Evolutionary conservation across 345 rosid genomes (phyloP).

Genomic region (Sisymbrium irio): DNA sequence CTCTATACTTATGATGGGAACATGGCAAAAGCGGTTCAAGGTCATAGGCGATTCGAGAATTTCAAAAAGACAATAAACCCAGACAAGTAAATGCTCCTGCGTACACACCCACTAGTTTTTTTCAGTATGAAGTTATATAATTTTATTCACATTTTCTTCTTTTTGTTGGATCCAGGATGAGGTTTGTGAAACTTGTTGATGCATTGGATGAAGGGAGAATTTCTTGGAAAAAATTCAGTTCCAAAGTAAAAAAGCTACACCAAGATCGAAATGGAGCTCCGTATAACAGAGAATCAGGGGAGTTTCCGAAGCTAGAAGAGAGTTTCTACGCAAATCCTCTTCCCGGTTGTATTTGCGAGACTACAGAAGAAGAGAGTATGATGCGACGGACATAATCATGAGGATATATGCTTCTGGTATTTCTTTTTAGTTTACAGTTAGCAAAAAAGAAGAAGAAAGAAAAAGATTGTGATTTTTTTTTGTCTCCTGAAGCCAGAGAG

Average conservation of each 20-base stretch:
- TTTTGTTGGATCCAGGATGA: slow-evolving; percentile 54
- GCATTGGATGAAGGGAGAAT: slow-evolving; percentile 69
- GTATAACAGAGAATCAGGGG: slow-evolving; percentile 64
- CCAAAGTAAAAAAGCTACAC: slow-evolving; percentile 81
- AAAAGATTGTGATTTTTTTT: not conserved
- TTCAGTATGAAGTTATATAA: not conserved
- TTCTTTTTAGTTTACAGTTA: slow-evolving; percentile 20
- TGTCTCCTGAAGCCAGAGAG: slow-evolving; percentile 12
- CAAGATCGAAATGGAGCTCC: slow-evolving; percentile 70
- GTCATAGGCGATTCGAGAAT: slow-evolving; percentile 82
- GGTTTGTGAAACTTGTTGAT: slow-evolving; percentile 78
- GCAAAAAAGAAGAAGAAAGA: slow-evolving; percentile 5
- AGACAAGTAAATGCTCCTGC: slow-evolving; percentile 53
- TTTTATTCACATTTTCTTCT: not conserved
- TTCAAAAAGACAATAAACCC: slow-evolving; percentile 89
- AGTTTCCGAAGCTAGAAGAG: slow-evolving; percentile 87
- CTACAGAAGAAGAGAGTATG: slow-evolving; percentile 29
- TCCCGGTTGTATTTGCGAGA: slow-evolving; percentile 85
- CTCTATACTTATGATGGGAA: slow-evolving; percentile 90
- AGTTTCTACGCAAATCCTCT: slow-evolving; percentile 87
- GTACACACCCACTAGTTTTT: not conserved
- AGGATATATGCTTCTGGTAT: slow-evolving; percentile 18
- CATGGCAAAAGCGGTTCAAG: slow-evolving; percentile 98
- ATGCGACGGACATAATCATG: slow-evolving; percentile 8
- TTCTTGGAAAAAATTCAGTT: slow-evolving; percentile 83